Percentiles rank a stretch among this genome's conserved stretches.
Evolutionary conservation across 371 early-diverging fungal genomes (phyloP).

Genomic region (Mucor irregularis): DNA sequence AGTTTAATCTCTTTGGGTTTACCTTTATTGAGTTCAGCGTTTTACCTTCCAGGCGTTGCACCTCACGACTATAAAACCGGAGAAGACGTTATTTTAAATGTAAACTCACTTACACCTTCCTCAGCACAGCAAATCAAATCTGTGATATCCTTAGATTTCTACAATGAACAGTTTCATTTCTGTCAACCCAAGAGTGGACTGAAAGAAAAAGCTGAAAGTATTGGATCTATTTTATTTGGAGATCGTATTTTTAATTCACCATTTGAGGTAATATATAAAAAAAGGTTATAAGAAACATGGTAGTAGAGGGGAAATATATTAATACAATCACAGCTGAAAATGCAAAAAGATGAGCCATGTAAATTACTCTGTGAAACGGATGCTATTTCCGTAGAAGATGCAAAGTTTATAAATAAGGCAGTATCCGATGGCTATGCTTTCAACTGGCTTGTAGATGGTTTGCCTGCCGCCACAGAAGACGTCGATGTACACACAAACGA

Average conservation of each 20-base stretch:
- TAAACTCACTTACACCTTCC: constrained; percentile 86
- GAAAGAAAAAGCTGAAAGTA: constrained; percentile 72
- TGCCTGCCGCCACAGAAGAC: constrained; percentile 80
- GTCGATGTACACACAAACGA: constrained; percentile 57
- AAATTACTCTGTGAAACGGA: constrained; percentile 62
- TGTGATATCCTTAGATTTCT: constrained; percentile 87
- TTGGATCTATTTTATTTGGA: constrained; percentile 93
- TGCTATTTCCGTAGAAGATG: constrained; percentile 69
- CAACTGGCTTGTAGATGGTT: constrained; percentile 88
- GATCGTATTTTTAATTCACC: constrained; percentile 89
- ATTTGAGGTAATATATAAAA: constrained; percentile 61
- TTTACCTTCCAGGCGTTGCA: constrained; percentile 94
- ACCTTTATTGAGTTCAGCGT: constrained; percentile 35
- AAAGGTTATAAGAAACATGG: not conserved
- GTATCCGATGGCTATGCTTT: constrained; percentile 79
- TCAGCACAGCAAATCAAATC: constrained; percentile 58
- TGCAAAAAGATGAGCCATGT: constrained; percentile 52
- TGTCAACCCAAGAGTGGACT: constrained; percentile 72
- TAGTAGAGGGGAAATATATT: not conserved
- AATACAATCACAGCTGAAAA: constrained; percentile 12
- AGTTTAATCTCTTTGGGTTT: not conserved
- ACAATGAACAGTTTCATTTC: constrained; percentile 83
- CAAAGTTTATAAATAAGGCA: constrained; percentile 79
- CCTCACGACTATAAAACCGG: constrained; percentile 78
- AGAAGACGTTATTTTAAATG: constrained; percentile 72